Conservation (phyloP, 805 yeast genomes). For the Wickerhamiella australiensis region DNA sequence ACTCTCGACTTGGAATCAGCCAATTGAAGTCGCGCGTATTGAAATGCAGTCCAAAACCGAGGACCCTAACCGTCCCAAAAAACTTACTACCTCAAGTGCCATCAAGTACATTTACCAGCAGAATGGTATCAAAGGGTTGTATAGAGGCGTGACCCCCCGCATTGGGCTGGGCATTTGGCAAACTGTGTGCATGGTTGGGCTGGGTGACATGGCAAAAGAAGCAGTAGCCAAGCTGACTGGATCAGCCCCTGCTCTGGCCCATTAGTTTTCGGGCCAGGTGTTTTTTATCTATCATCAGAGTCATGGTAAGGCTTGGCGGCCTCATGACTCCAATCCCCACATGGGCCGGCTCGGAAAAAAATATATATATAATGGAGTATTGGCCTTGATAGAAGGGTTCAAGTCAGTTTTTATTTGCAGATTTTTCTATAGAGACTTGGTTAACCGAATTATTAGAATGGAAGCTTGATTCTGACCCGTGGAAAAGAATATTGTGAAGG, state of each 20-base stretch:
- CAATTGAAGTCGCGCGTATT: conserved; percentile 92
- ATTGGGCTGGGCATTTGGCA: conserved; percentile 96
- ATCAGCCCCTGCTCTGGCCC: conserved; percentile 36
- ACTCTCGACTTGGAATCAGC: conserved; percentile 96
- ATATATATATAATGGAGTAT: no score
- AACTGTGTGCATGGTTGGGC: conserved; percentile 95
- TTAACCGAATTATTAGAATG: no score
- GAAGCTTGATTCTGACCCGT: no score
- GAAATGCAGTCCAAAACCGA: conserved; percentile 94
- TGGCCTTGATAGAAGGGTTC: no score
- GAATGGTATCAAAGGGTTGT: conserved; percentile 81
- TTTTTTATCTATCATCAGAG: background rate
- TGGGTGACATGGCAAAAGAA: conserved; percentile 86
- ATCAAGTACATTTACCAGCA: conserved; percentile 69
- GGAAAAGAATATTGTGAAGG: no score
- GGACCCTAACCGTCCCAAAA: conserved; percentile 93
- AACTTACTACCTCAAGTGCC: conserved; percentile 64
- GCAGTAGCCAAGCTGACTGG: conserved; percentile 52
- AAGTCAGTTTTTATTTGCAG: no score
- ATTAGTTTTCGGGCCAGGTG: conserved; percentile 1
- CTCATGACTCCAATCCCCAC: no score
- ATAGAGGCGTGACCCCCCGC: conserved; percentile 95
- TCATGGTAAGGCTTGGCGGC: no score
- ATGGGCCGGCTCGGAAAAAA: background rate
- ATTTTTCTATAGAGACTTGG: no score